Evolutionary conservation across 2,329 filamentous ascomycete species (phyloP), one percentile per base, ranked within the genome.

Genomic region (Scedosporium aurantiacum): DNA sequence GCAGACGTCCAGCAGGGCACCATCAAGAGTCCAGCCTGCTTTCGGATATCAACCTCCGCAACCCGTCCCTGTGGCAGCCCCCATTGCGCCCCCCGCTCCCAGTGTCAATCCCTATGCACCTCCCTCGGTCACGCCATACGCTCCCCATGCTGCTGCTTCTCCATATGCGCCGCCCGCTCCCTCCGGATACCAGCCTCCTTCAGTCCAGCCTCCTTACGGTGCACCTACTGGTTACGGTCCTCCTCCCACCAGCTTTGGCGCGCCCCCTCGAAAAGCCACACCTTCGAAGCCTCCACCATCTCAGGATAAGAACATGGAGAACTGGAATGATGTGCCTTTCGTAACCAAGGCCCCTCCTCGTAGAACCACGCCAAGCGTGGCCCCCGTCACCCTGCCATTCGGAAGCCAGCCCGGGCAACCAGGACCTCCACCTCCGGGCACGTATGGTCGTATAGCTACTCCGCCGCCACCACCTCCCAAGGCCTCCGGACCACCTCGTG

Each of bases 311-410:
- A 87, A 88, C 65, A 86, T 87, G 65, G 84, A 87, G 28, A 88
- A 89, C 67, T 99, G 94, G 94, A 99, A 99, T 67, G 94, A 99
- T 73, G 88, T 95, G 59, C 94, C 94, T 1, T 82, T 96, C 68
- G 89, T 97, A 55, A 81, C 84, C 55, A 90, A 93, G 76, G 77
- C 82, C n/a, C 82, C 83, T 14, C 82, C 87, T 23, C 85, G 92
- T 66, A 84, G 87, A 70, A 80, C 81, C 55, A 97, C 93, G 1
- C 91, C 92, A 2, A 85, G 80, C 61, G 78, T 84, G 21, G 82
- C 85, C 59, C 78, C 88, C 2, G 84, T 91, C 58, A 84, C 80
- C n/a, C 84, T 89, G 18, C 90, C 91, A 7, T 96, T 94, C 77
- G 81, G 85, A 1, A 83, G 83, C 66, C 85, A 89, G 69, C 80